Conservation (phyloP, 2,329 filamentous ascomycete genomes). For the Pyrenochaeta sp. region DNA sequence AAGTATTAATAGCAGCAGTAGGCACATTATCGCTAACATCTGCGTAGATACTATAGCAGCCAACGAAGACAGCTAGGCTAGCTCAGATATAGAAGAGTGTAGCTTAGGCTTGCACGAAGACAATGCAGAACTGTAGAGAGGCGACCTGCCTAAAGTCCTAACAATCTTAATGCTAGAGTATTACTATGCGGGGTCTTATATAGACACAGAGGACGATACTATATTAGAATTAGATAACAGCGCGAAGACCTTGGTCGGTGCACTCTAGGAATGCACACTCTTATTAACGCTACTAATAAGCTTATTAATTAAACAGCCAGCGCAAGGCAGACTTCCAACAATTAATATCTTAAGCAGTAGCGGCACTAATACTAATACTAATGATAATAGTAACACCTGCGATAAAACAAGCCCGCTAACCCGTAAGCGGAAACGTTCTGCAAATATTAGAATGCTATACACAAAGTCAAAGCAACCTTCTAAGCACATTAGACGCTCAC, state of each 20-base stretch:
- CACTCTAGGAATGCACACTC: constrained; percentile 3
- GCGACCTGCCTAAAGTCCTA: constrained; percentile 9
- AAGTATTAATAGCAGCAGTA: constrained; percentile 7
- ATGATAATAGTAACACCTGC: constrained; percentile 5
- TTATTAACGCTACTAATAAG: constrained; percentile 12
- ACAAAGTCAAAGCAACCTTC: too few species aligned
- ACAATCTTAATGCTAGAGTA: constrained; percentile 5
- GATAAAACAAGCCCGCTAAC: constrained; percentile 9
- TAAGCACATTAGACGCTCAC: constrained; percentile 4
- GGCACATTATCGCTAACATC: constrained; percentile 17
- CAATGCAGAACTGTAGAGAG: constrained; percentile 10
- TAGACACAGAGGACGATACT: neutral
- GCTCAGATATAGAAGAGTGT: constrained; percentile 9
- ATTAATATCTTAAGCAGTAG: constrained; percentile 12
- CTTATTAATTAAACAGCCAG: constrained; percentile 9
- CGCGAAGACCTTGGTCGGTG: constrained; percentile 11
- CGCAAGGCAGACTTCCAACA: constrained; percentile 10
- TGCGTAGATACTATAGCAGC: constrained; percentile 18
- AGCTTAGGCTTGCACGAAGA: constrained; percentile 10
- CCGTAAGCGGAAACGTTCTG: constrained; percentile 15
- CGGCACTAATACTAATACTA: constrained; percentile 7
- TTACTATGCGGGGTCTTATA: constrained; percentile 7
- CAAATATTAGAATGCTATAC: constrained; percentile 13
- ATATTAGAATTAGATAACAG: neutral
- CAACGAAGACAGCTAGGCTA: constrained; percentile 12